Evolutionary conservation across 768 basidiomycete genomes (phyloP).

Genomic region (Trametes villosa): DNA sequence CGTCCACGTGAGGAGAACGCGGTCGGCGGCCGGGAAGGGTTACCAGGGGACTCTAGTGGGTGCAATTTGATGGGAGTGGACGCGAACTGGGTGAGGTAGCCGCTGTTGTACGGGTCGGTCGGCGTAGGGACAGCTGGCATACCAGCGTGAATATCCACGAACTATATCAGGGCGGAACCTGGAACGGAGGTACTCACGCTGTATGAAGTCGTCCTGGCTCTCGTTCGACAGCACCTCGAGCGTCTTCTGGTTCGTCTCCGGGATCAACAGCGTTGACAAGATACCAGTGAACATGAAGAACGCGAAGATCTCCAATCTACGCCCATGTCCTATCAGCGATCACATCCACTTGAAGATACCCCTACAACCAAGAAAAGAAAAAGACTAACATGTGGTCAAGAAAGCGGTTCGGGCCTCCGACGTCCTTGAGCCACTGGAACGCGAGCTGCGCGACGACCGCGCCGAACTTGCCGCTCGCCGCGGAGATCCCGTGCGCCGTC

Average conservation of each 20-base stretch:
- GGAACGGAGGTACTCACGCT: background rate
- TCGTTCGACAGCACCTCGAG: conserved; percentile 44
- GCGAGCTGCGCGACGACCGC: conserved; percentile 46
- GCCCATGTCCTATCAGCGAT: background rate
- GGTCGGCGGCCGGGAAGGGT: background rate
- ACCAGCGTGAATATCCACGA: too few relatives aligned
- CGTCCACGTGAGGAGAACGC: background rate
- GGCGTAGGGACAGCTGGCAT: background rate
- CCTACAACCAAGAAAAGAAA: background rate
- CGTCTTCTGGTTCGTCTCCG: conserved; percentile 45
- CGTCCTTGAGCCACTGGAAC: conserved; percentile 43
- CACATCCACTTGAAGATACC: background rate
- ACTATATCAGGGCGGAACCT: background rate
- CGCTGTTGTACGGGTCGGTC: background rate
- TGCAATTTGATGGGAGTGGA: conserved; percentile 10
- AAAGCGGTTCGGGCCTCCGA: conserved; percentile 37
- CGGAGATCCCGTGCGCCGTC: conserved; percentile 49
- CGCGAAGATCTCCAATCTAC: conserved; percentile 47
- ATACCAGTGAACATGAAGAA: conserved; percentile 51
- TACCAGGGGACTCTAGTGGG: conserved; percentile 1
- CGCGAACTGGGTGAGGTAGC: conserved; percentile 8
- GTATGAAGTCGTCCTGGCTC: conserved; percentile 39
- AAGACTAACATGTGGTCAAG: conserved; percentile 39
- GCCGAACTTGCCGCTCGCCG: conserved; percentile 49
- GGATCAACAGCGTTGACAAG: conserved; percentile 45